Conservation (phyloP, 2,329 filamentous ascomycete species). For the Exophiala lecanii-corni region DNA sequence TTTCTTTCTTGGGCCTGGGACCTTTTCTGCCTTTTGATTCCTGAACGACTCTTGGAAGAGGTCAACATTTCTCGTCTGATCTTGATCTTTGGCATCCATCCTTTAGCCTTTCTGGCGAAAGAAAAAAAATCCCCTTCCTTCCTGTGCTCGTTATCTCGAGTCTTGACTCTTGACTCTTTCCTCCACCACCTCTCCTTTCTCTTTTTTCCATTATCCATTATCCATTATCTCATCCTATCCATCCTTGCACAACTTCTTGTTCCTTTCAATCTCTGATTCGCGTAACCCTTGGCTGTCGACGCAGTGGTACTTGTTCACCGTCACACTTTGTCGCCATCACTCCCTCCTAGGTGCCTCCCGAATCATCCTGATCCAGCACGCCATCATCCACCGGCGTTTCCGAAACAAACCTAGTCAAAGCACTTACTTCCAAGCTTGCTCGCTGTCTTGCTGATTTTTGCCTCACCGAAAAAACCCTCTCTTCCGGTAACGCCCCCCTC, state of each 20-base stretch:
- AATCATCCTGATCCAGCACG: no score
- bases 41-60: no score
- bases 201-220: conserved; percentile 3
- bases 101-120: background rate
- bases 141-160: no score
- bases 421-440: background rate
- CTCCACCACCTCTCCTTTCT: background rate
- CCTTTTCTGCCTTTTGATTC: background rate
- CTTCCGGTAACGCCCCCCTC: conserved; percentile 2
- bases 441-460: background rate
- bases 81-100: no score
- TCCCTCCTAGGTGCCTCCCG: no score
- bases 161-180: no score
- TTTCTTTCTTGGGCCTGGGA: background rate
- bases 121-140: background rate
- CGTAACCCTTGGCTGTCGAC: no score
- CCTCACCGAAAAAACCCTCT: conserved; percentile 1
- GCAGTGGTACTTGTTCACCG: no score
- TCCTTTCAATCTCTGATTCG: background rate
- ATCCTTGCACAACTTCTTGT: background rate
- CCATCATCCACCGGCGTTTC: background rate
- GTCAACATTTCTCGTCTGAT: background rate
- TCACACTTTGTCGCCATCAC: no score
- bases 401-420: background rate
- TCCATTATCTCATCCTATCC: background rate